Evolutionary conservation across 139 green algal genomes (phyloP).

Genomic region (Chlamydomonas eustigma): DNA sequence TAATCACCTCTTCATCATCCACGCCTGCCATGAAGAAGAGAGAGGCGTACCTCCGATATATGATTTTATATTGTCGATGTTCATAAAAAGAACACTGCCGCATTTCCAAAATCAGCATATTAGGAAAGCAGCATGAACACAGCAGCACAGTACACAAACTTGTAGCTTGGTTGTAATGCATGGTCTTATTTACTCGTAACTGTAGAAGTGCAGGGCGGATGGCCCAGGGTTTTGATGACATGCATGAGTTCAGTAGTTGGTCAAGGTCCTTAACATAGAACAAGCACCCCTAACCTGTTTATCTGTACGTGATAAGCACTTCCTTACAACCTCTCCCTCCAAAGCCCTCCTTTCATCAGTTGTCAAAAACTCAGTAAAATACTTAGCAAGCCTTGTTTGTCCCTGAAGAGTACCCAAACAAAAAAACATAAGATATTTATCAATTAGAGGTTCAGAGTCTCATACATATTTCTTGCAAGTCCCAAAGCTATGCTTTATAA

Average conservation of each 20-base stretch:
- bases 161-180: too few relatives aligned
- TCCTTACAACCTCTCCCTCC: slow-evolving; percentile 94
- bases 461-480: background rate
- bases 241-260: slow-evolving; percentile 5
- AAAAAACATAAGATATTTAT: background rate
- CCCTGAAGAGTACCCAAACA: slow-evolving; percentile 32
- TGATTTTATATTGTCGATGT: slow-evolving; percentile 86
- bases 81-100: slow-evolving; percentile 94
- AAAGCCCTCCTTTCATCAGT: slow-evolving; percentile 76
- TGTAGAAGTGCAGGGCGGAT: background rate
- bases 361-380: slow-evolving; percentile 75
- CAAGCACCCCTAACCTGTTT: slow-evolving; percentile 72
- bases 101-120: too few relatives aligned
- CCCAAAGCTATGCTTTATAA: background rate
- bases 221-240: background rate
- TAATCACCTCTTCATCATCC: slow-evolving; percentile 86
- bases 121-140: too few relatives aligned
- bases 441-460: background rate
- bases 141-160: too few relatives aligned
- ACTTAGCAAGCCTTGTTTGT: slow-evolving; percentile 96
- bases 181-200: too few relatives aligned
- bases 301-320: slow-evolving; percentile 86
- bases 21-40: slow-evolving; percentile 97
- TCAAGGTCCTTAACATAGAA: too few relatives aligned
- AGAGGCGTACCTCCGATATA: slow-evolving; percentile 95